phyloP scores from a whole-genome alignment of 2,329 filamentous ascomycete species.

The Phialemoniopsis sp. region DNA sequence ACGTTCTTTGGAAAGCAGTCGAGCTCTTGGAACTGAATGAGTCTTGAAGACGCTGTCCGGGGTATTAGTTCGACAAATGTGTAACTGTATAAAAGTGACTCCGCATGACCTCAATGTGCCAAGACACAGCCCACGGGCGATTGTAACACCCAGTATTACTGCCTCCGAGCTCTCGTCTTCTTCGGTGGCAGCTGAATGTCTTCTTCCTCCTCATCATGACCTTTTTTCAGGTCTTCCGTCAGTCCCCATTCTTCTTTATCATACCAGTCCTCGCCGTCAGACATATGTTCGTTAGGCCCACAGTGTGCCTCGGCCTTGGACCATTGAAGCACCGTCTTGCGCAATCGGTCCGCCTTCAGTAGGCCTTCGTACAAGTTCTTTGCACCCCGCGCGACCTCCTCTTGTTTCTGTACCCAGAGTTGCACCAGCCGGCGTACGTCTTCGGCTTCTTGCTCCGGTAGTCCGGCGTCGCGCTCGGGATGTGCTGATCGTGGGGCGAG shows the following conservation, averaged over 20 bases:
- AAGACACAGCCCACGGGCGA: no score
- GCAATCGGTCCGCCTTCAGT: slow-evolving; percentile 66
- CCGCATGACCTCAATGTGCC: no score
- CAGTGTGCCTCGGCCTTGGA: slow-evolving; percentile 73
- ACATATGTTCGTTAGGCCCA: slow-evolving; percentile 67
- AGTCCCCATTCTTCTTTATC: slow-evolving; percentile 77
- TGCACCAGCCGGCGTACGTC: slow-evolving; percentile 71
- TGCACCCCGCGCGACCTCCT: slow-evolving; percentile 72
- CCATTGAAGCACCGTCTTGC: slow-evolving; percentile 69
- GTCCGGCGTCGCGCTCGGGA: slow-evolving; percentile 66
- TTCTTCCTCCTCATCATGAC: slow-evolving; percentile 78
- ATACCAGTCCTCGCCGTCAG: slow-evolving; percentile 87
- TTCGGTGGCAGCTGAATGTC: slow-evolving; percentile 57
- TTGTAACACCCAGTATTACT: neutral
- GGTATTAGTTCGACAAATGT: no score
- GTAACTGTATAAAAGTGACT: no score
- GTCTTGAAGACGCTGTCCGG: no score
- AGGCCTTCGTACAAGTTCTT: slow-evolving; percentile 66
- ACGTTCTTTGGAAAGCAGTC: no score
- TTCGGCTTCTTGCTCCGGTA: slow-evolving; percentile 71
- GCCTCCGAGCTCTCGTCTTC: slow-evolving; percentile 56
- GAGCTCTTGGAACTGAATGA: no score
- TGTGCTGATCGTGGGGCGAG: slow-evolving; percentile 56
- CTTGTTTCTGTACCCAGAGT: slow-evolving; percentile 80
- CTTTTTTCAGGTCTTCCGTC: slow-evolving; percentile 72